Base-by-base conservation (phyloP, 495 filamentous ascomycete genomes). In the Corynascus novoguineensis region DNA sequence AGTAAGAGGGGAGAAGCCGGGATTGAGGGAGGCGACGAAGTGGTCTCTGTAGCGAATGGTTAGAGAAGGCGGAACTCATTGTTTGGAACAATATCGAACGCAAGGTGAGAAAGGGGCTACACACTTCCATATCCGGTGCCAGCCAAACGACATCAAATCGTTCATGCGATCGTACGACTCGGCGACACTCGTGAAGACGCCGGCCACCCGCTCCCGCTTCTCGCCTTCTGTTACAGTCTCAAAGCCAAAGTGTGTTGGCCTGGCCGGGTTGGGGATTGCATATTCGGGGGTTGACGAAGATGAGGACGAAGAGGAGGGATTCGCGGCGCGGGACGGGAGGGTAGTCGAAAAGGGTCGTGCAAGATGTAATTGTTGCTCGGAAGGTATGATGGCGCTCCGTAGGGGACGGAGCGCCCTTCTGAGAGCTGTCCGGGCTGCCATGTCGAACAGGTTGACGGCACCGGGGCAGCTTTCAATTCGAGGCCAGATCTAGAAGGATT, bases 71-170 rank as follows among this genome's bases (percentile, higher is more conserved):
- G 21, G 42, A 14, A 15, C n/a, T n/a, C n/a, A n/a, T n/a, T 46
- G 24, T 10, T 25, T 14, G 22, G 42, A 24, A 44, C 44, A 17
- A 24, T 24, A 22, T 27, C 34, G 53, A 47, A 31, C 29, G 32
- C 38, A 35, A 27, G 17, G 11, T 34, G 45, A 51, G 37, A 25
- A 25, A 22, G 25, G 42, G 29, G 34, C 44, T 28, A 64, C 71
- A 17, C 42, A 75, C 73, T 98, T 98, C 93, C 93, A 98, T 47
- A 97, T 77, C 15, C 93, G 88, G 73, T 98, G 93, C 75, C 95
- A 91, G 34, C 91, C 91, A 25, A 97, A 83, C 40, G 92, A 97
- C 93, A 98, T 97, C 49, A 97, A 82, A 71, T 98, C 93, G 80
- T 98, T 98, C 93, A 98, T 98, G 61, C 83, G 84, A 70, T 97